Evolutionary conservation across 371 early-diverging fungal genomes (phyloP), one percentile per base, ranked within the genome.

Genomic region (Syncephalastrum contaminatum): DNA sequence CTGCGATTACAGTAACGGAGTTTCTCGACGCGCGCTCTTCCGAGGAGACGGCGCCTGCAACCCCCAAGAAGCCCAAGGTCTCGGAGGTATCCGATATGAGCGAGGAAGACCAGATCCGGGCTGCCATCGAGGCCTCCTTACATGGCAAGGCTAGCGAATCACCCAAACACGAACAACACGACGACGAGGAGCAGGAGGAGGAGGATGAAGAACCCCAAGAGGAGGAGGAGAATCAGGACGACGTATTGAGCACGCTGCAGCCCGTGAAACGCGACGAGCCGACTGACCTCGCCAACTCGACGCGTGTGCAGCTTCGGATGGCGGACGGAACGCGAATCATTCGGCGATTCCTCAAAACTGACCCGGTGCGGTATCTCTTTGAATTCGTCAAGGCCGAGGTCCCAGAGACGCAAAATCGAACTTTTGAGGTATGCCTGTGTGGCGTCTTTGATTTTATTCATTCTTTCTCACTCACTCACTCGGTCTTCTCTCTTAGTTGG

Each of bases 41-140:
- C 3, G 57, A 57, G 45, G 54, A 36, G 16, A 56, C 62, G 18
- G 25, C 51, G 24, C 16, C 64, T 7, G 48, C 55, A 36, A 66
- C 53, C 15, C 53, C 53, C 44, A 70, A 69, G 39, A 60, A 63
- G 10, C 22, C 66, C 69, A 15, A 58, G 58, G 25, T 57, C 64
- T 24, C 45, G 53, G 41, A 75, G 72, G 71, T 62, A 63, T 72
- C 75, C n/a, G 90, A 90, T 36, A 84, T 95, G 85, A 83, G 88
- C 12, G 97, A 96, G 72, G 97, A 95, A 36, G 96, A 96, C 58
- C 92, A 92, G 58, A 65, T 95, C 22, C 81, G 85, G 25, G 84
- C 90, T 14, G 95, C 95, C 13, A 83, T 95, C 56, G 83, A 80
- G 30, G 92, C 91, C 3, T 87, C 88, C 18, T 71, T 84, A 62